phyloP scores from a whole-genome alignment of 345 rosid species.

The Camelina laxa region DNA sequence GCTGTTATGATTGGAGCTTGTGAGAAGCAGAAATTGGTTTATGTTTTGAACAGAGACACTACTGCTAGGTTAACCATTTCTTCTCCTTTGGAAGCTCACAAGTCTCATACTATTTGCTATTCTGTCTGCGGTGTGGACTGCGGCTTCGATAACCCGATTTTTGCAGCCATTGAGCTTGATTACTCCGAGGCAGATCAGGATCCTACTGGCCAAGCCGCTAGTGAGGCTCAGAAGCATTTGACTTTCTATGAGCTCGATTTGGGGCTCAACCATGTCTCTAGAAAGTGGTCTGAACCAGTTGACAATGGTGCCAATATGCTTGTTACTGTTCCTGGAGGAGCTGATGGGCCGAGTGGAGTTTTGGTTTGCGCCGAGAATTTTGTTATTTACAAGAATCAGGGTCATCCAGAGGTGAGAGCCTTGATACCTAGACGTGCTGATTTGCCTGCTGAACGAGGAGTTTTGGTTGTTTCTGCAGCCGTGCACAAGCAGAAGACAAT shows the following conservation, averaged over 20 bases:
- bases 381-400: constrained; percentile 94
- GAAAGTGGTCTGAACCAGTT: constrained; percentile 95
- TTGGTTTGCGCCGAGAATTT: constrained; percentile 96
- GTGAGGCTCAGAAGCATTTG: constrained; percentile 95
- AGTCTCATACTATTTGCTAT: constrained; percentile 87
- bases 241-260: constrained; percentile 95
- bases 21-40: constrained; percentile 95
- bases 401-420: constrained; percentile 88
- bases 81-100: constrained; percentile 96
- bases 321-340: constrained; percentile 97
- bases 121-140: constrained; percentile 92
- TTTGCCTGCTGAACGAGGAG: constrained; percentile 92
- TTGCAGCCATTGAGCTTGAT: constrained; percentile 95
- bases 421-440: constrained; percentile 93
- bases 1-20: constrained; percentile 97
- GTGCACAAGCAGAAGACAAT: constrained; percentile 84
- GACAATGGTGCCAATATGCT: constrained; percentile 98
- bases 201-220: constrained; percentile 81
- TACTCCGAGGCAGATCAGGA: constrained; percentile 96
- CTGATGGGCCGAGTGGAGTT: constrained; percentile 97
- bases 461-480: constrained; percentile 89
- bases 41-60: constrained; percentile 95
- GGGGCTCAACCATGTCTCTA: constrained; percentile 91
- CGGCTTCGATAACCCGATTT: constrained; percentile 92
- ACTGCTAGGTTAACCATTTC: constrained; percentile 92